phyloP scores from a whole-genome alignment of 2,329 filamentous ascomycete species.

The Penicillium sp. region DNA sequence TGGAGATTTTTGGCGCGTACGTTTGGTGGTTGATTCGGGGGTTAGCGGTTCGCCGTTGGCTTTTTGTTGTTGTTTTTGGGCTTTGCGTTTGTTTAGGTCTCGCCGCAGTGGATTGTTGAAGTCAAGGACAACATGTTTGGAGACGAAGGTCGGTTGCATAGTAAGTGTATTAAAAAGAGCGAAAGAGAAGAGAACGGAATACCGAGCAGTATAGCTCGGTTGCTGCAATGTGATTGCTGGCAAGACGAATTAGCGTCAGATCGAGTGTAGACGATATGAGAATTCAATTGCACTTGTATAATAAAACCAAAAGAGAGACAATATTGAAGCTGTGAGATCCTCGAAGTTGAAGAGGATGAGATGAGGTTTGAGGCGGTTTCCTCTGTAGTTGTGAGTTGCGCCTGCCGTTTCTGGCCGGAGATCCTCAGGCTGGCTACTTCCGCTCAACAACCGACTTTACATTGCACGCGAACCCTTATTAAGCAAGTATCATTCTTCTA shows the following conservation, averaged over 20 bases:
- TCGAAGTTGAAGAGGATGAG: too few species aligned
- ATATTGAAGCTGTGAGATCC: not conserved
- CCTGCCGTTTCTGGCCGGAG: not conserved
- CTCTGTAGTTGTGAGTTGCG: not conserved
- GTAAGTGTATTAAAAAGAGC: not conserved
- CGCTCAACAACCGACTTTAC: not conserved
- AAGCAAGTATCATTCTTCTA: not conserved
- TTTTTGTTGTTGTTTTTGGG: not conserved
- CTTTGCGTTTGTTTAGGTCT: not conserved
- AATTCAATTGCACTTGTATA: too few species aligned
- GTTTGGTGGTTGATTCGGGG: not conserved
- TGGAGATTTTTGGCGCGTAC: not conserved
- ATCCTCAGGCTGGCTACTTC: not conserved
- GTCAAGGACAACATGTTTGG: not conserved
- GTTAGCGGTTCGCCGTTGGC: not conserved
- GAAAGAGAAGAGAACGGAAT: not conserved
- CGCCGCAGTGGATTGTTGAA: not conserved
- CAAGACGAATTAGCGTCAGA: not conserved
- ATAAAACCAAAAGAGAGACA: not conserved
- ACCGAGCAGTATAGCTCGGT: not conserved
- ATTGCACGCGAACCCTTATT: not conserved
- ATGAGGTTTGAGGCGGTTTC: not conserved
- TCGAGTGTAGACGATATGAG: too few species aligned
- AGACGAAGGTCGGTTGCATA: not conserved
- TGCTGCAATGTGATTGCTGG: not conserved